Base-by-base conservation (phyloP, 2,329 filamentous ascomycete species). In the Cordyceps cicadae region DNA sequence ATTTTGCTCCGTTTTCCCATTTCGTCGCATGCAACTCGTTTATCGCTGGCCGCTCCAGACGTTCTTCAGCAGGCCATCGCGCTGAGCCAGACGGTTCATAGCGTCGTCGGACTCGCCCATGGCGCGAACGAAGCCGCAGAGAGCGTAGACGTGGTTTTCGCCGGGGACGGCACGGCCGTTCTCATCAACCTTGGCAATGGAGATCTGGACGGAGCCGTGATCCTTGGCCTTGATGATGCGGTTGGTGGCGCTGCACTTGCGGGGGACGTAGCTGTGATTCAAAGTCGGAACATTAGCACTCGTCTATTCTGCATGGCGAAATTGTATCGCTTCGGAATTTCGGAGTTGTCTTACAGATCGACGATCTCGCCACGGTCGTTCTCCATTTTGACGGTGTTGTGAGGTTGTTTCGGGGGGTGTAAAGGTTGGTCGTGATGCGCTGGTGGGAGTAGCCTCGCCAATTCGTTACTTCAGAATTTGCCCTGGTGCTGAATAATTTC, bases 201-300 rank as follows among this genome's bases (percentile, higher is more conserved):
- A 90, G 80, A 99, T 91, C 82, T 99, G 94, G 72, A 97, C 94
- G 66, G 90, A 96, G 73, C 91, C 93, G 86, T 99, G 94, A 83
- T 99, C 94, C 85, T 97, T 97, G 84, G 94, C 92, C 85, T 97
- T 97, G 88, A 99, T 97, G 86, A 97, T 97, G 82, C 94, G 91
- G 90, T 96, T 95, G 79, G 93, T 96, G 72, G 92, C 92, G 79
- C 86, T 91, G 90, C 93, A 97, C 85, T 97, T 97, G 85, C 93
- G 91, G 78, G 92, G 92, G 85, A 96, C 90, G 87, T 96, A 96
- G 79, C 91, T 95, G 76, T 66, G 67, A 50, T 51, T 59, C 58
- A 39, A 51, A 63, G 59, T 46, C 32, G 56, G 50, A 49, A 57
- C 45, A 67, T 72, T 66, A 72, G 68, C 67, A 71, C 65, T 53